These are phyloP conservation scores for Vanrija sp. DNA, from an alignment of 1,284 basidiomycete genomes.

Conservation along the genomic window DNA sequence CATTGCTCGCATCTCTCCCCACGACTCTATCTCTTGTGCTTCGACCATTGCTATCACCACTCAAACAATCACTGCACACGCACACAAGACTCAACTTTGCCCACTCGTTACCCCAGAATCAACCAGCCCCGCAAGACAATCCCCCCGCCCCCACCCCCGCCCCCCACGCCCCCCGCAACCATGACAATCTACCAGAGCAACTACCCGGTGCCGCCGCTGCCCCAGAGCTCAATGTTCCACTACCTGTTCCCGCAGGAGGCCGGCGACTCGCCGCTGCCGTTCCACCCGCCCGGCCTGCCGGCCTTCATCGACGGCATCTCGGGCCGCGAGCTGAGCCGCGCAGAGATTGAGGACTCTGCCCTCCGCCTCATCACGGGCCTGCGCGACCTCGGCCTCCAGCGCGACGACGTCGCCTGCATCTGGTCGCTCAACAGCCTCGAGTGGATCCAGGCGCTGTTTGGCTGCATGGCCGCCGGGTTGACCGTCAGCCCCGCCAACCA, in stretches of 20 bases:
- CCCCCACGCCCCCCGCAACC: not conserved
- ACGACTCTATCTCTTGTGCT: too few relatives aligned
- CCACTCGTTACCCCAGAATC: not conserved
- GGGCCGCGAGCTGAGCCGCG: slow-evolving; percentile 58
- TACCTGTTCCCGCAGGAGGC: slow-evolving; percentile 12
- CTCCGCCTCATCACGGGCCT: slow-evolving; percentile 59
- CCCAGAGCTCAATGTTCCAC: slow-evolving; percentile 18
- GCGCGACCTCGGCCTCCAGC: slow-evolving; percentile 25
- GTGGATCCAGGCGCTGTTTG: slow-evolving; percentile 63
- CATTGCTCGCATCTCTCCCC: too few relatives aligned
- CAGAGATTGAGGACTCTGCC: slow-evolving; percentile 56
- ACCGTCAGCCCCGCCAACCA: slow-evolving; percentile 40
- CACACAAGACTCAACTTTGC: not conserved
- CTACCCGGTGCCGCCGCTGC: slow-evolving; percentile 25
- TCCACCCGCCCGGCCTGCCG: slow-evolving; percentile 20
- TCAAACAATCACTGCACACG: not conserved
- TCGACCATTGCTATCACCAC: not conserved
- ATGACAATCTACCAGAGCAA: slow-evolving; percentile 28
- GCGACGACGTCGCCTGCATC: slow-evolving; percentile 36
- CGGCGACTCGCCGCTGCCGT: slow-evolving; percentile 23
- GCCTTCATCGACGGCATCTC: slow-evolving; percentile 62
- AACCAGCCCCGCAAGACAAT: too few relatives aligned
- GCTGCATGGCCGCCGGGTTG: slow-evolving; percentile 46
- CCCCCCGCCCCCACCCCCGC: not conserved
- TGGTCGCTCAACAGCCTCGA: slow-evolving; percentile 56